Evolutionary conservation across 352 stramenopile genomes (phyloP), one percentile per base, ranked within the genome.

Genomic region (Thalassiosira livingstoniorum): DNA sequence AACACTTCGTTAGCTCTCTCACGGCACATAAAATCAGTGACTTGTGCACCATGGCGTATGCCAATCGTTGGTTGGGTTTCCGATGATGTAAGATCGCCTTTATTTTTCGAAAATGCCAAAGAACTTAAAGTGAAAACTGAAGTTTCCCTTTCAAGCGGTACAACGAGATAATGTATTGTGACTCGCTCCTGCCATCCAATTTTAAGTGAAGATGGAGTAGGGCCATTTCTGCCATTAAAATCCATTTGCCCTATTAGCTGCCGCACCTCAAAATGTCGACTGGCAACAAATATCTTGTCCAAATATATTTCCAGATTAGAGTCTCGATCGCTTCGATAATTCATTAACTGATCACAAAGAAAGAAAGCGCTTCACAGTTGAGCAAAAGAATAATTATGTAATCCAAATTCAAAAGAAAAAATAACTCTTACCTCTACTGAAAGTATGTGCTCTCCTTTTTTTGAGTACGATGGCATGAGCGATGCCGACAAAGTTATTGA

Each of bases 181-280:
- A 92, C 70, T 35, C 86, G 66, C 80, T 94, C 90, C 82, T 93
- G 88, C 87, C 88, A 93, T 43, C 76, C 86, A 63, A 93, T 86
- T 57, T 86, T 75, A 23, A 91, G 57, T 11, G 77, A 69, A 23
- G 72, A 63, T 23, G 29, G 15, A 45, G 34, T 2, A 47, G 55
- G 35, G 18, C 37, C 34, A 72, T 55, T 47, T 15, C 43, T 23
- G 27, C 47, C 68, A 57, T 73, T 27, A 39, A 47, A 34, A 15
- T 76, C 58, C 3, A 89, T 74, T 61, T 94, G 88, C 11, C 79
- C 83, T 37, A 60, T 58, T 2, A 94, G 34, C 63, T 83, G 76
- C 53, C 88, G 71, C 21, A 93, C 68, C 45, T 74, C 53, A 75
- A 92, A 94, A 45, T 86, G 60, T n/a, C 87, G 82, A 82, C 87